Evolutionary conservation across 345 rosid genomes (phyloP).

Genomic region (Syzygium aqueum): DNA sequence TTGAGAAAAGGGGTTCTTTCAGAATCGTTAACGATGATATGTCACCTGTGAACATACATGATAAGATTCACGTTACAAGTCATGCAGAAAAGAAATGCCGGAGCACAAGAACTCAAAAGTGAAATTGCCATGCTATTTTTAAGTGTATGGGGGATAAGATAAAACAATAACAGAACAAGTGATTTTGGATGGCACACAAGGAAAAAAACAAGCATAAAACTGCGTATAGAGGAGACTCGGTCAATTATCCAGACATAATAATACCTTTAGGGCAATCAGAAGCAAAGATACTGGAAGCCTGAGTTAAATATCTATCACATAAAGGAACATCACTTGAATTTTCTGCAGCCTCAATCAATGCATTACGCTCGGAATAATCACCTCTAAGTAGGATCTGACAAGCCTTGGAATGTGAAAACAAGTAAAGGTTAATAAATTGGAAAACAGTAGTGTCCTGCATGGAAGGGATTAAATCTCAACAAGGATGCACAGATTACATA

Average conservation of each 20-base stretch:
- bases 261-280: slow-evolving; percentile 44
- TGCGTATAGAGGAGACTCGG: neutral
- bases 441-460: neutral
- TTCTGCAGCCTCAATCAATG: slow-evolving; percentile 43
- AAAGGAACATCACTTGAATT: slow-evolving; percentile 32
- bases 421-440: neutral
- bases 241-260: neutral
- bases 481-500: neutral
- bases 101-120: neutral
- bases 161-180: neutral
- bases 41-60: neutral
- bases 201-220: neutral
- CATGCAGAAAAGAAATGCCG: neutral
- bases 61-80: neutral
- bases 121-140: neutral
- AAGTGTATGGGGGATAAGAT: neutral
- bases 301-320: slow-evolving; percentile 49
- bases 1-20: slow-evolving; percentile 77
- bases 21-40: slow-evolving; percentile 39
- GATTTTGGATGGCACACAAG: neutral
- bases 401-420: slow-evolving; percentile 37
- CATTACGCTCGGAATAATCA: slow-evolving; percentile 39
- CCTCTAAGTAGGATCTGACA: slow-evolving; percentile 50
- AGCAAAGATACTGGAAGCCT: slow-evolving; percentile 41
- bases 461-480: neutral